phyloP scores from a whole-genome alignment of 306 rosid genomes.

The Trifolium subterraneum region DNA sequence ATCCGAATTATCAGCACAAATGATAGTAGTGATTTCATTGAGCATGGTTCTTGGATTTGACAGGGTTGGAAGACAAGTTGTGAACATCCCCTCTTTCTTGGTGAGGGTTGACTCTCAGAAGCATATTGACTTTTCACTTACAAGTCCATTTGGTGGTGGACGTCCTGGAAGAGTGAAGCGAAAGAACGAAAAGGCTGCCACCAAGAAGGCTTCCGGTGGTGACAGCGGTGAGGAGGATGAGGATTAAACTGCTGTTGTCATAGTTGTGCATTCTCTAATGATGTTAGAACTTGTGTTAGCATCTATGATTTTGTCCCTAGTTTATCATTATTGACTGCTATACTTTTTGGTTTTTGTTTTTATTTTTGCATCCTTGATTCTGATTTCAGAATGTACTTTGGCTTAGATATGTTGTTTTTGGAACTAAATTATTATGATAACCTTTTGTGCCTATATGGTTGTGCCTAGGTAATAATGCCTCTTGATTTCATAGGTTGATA shows the following conservation, averaged over 20 bases:
- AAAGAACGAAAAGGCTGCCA: slow-evolving; percentile 63
- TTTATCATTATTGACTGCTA: background rate
- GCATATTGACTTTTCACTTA: slow-evolving; percentile 74
- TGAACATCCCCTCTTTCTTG: slow-evolving; percentile 74
- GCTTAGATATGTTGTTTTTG: background rate
- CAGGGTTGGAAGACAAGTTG: slow-evolving; percentile 85
- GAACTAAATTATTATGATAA: background rate
- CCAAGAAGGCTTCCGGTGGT: slow-evolving; percentile 82
- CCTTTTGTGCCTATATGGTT: too few species aligned
- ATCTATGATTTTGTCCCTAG: background rate
- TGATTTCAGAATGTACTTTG: background rate
- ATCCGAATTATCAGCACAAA: too few species aligned
- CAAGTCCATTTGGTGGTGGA: slow-evolving; percentile 76
- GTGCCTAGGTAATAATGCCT: too few species aligned
- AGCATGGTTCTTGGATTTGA: background rate
- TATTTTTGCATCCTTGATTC: slow-evolving; percentile 8
- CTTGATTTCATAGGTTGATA: too few species aligned
- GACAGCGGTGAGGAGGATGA: slow-evolving; percentile 77
- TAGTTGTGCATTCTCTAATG: too few species aligned
- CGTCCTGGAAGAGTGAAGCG: slow-evolving; percentile 76
- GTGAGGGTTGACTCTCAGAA: slow-evolving; percentile 75
- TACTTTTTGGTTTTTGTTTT: slow-evolving; percentile 32
- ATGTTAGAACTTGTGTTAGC: too few species aligned
- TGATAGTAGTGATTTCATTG: too few species aligned
- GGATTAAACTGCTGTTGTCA: slow-evolving; percentile 41